Conservation (phyloP, 768 basidiomycete genomes). For the Phallus indusiatus region DNA sequence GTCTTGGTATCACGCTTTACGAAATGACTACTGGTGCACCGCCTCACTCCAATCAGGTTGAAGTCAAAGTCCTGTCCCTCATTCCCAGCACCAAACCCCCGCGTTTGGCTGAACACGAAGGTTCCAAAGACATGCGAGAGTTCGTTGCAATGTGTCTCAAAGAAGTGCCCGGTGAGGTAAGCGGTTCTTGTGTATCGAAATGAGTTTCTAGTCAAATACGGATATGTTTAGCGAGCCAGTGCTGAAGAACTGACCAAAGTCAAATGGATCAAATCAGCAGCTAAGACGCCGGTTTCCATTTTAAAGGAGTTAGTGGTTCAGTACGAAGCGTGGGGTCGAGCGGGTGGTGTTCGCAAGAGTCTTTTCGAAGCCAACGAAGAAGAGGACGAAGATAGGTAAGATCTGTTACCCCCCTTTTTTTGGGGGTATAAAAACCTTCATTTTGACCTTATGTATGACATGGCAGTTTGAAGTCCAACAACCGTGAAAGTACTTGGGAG, state of each 20-base stretch:
- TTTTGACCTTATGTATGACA: neutral
- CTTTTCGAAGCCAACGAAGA: conserved; percentile 65
- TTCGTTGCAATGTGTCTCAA: conserved; percentile 78
- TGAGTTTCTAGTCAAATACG: neutral
- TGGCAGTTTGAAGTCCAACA: neutral
- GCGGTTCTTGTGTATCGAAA: conserved; percentile 15
- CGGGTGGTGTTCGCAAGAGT: conserved; percentile 66
- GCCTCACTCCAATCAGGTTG: conserved; percentile 77
- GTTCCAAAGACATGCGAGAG: conserved; percentile 78
- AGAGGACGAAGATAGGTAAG: conserved; percentile 27
- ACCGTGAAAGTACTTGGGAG: conserved; percentile 49
- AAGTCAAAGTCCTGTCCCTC: conserved; percentile 78
- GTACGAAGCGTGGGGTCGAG: conserved; percentile 61
- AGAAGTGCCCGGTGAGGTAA: conserved; percentile 70
- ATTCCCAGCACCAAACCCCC: conserved; percentile 84
- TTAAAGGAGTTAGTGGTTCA: conserved; percentile 76
- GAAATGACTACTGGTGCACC: conserved; percentile 97
- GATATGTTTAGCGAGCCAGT: conserved; percentile 52
- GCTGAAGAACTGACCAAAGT: conserved; percentile 84
- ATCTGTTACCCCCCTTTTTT: neutral
- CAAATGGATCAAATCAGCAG: conserved; percentile 80
- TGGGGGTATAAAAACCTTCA: neutral
- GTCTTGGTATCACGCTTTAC: conserved; percentile 88
- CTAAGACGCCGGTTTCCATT: conserved; percentile 55
- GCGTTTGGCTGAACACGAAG: conserved; percentile 64